Evolutionary conservation across 2,329 filamentous ascomycete genomes (phyloP).

Genomic region (Cladosporium cucumerinum): DNA sequence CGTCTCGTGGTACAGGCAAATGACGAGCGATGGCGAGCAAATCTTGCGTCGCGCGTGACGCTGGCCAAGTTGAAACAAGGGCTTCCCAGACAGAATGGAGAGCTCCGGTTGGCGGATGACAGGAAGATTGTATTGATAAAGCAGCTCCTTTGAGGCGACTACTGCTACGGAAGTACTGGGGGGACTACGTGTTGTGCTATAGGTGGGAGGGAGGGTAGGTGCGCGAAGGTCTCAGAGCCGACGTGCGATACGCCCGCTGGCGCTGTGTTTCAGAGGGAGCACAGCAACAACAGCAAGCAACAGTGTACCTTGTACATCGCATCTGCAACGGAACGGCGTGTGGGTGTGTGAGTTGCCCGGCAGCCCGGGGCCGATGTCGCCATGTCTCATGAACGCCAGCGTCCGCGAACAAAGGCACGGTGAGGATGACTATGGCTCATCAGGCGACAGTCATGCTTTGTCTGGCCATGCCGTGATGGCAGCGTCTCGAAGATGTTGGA

Average conservation of each 20-base stretch:
- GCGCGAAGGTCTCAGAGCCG: slow-evolving; percentile 1
- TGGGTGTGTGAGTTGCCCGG: background rate
- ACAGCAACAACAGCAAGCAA: slow-evolving; percentile 7
- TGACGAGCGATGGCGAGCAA: slow-evolving; percentile 11
- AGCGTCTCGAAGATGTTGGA: background rate
- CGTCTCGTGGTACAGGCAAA: slow-evolving; percentile 13
- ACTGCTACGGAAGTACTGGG: background rate
- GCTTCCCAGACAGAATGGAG: background rate
- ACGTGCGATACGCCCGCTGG: slow-evolving; percentile 5
- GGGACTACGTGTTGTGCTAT: slow-evolving; percentile 2
- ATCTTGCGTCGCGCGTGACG: slow-evolving; percentile 7
- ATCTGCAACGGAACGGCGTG: background rate
- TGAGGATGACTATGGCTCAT: too few relatives aligned
- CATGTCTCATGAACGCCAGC: background rate
- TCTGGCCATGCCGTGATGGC: background rate
- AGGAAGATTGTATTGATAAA: slow-evolving; percentile 2
- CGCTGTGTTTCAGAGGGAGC: slow-evolving; percentile 10
- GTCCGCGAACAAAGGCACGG: background rate
- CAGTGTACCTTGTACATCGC: background rate
- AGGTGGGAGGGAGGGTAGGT: background rate
- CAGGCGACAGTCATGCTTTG: slow-evolving; percentile 3
- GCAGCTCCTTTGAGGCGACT: background rate
- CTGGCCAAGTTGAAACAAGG: slow-evolving; percentile 6
- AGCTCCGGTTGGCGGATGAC: background rate
- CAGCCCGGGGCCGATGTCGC: slow-evolving; percentile 3